Percentiles rank a stretch among this genome's conserved stretches.
Evolutionary conservation across 2,329 filamentous ascomycete species (phyloP).

Genomic region (Cladophialophora carrionii): DNA sequence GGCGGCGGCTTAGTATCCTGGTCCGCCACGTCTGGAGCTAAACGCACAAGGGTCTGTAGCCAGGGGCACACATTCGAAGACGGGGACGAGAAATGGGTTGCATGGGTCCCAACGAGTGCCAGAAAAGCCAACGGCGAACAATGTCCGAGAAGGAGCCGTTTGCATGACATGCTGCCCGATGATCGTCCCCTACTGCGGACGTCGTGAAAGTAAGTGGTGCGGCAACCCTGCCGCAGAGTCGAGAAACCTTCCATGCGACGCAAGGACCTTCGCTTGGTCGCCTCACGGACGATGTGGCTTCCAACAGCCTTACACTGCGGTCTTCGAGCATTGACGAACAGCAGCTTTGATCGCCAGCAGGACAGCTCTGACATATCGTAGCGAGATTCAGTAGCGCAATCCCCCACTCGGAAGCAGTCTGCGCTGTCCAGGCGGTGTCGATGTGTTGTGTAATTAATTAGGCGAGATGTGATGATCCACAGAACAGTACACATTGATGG

Average conservation of each 20-base stretch:
- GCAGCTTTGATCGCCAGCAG: background rate
- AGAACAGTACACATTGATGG: background rate
- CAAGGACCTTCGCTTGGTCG: background rate
- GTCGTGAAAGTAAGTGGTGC: background rate
- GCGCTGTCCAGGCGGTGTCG: background rate
- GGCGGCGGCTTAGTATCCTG: background rate
- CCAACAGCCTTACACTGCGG: background rate
- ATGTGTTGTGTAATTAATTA: background rate
- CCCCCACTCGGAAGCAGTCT: background rate
- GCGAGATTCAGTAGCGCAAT: background rate
- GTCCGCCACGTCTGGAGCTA: background rate
- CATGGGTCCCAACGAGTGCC: background rate
- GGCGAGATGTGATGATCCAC: background rate
- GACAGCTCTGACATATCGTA: background rate
- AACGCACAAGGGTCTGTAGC: background rate
- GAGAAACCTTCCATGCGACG: slow-evolving; percentile 1
- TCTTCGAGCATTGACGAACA: slow-evolving; percentile 3
- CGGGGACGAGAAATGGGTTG: background rate
- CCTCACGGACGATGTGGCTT: slow-evolving; percentile 1
- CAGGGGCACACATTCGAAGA: background rate
- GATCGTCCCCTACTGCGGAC: background rate
- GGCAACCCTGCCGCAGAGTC: background rate
- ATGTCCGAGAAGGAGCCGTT: background rate
- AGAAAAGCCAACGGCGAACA: background rate
- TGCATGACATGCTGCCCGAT: background rate